Conservation (phyloP, 768 basidiomycete species). For the Aureoboletus auriporus region DNA sequence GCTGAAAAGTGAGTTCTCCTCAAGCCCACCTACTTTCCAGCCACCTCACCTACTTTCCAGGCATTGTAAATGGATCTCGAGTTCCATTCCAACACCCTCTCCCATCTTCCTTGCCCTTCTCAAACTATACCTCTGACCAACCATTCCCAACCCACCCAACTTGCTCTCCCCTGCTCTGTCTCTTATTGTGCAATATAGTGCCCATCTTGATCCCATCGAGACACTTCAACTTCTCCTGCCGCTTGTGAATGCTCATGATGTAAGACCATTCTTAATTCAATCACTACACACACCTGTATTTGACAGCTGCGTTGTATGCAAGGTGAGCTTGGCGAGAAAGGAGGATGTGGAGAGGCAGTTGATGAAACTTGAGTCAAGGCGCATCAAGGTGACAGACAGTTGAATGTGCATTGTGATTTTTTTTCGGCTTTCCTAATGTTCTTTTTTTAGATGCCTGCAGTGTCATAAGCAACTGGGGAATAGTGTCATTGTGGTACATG, state of each 20-base stretch:
- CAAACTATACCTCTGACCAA: constrained; percentile 81
- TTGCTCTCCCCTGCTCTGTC: constrained; percentile 80
- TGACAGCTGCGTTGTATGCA: constrained; percentile 64
- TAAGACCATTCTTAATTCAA: constrained; percentile 74
- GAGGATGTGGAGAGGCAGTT: constrained; percentile 73
- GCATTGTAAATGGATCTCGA: constrained; percentile 85
- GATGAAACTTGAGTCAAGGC: constrained; percentile 71
- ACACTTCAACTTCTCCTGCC: constrained; percentile 88
- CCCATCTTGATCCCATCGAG: constrained; percentile 75
- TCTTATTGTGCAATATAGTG: constrained; percentile 82
- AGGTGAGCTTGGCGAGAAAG: constrained; percentile 68
- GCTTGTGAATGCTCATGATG: constrained; percentile 77
- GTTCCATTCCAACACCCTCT: constrained; percentile 48
- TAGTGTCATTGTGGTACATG: constrained; percentile 91
- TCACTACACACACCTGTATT: constrained; percentile 62
- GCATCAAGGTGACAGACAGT: constrained; percentile 88
- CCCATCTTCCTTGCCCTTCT: constrained; percentile 82
- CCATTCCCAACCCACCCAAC: constrained; percentile 44
- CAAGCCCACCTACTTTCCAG: not conserved
- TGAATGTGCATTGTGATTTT: constrained; percentile 66
- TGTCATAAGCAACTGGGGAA: constrained; percentile 92
- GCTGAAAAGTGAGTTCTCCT: constrained; percentile 77
- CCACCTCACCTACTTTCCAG: constrained; percentile 37
- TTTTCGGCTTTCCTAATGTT: not conserved
- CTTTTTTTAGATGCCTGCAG: constrained; percentile 81